Evolutionary conservation across 129 eudicot species (phyloP).

Genomic region (Tanacetum coccineum): DNA sequence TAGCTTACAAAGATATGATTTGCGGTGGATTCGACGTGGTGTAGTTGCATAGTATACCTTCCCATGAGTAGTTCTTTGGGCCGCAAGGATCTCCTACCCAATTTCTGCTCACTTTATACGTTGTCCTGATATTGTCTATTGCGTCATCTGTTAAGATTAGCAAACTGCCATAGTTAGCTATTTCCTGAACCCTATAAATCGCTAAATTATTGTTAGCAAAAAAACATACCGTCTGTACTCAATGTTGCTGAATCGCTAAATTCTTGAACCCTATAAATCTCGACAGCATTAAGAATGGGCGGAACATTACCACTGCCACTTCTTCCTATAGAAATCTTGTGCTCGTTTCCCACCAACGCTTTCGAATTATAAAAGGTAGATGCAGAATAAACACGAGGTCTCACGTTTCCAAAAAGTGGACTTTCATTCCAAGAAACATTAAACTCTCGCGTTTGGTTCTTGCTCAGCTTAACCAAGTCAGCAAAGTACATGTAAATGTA

Average conservation of each 20-base stretch:
- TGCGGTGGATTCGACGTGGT: constrained; percentile 19
- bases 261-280: constrained; percentile 27
- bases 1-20: constrained; percentile 28
- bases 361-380: constrained; percentile 18
- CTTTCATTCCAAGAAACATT: constrained; percentile 32
- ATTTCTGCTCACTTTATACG: constrained; percentile 26
- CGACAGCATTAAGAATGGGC: constrained; percentile 35
- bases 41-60: constrained; percentile 30
- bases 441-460: constrained; percentile 29
- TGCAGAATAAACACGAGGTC: constrained; percentile 24
- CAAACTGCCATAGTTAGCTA: neutral
- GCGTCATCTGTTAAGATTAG: constrained; percentile 26
- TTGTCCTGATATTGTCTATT: constrained; percentile 20
- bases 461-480: constrained; percentile 21
- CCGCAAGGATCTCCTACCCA: constrained; percentile 40
- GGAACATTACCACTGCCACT: constrained; percentile 14
- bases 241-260: constrained; percentile 17
- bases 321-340: constrained; percentile 19
- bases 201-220: too few relatives aligned
- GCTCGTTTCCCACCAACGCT: constrained; percentile 27
- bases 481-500: constrained; percentile 34
- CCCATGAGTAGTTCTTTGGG: constrained; percentile 39
- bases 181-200: too few relatives aligned
- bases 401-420: constrained; percentile 32
- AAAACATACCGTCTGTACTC: constrained; percentile 23